Conservation (phyloP, 306 rosid species). For the Quercus parvula region DNA sequence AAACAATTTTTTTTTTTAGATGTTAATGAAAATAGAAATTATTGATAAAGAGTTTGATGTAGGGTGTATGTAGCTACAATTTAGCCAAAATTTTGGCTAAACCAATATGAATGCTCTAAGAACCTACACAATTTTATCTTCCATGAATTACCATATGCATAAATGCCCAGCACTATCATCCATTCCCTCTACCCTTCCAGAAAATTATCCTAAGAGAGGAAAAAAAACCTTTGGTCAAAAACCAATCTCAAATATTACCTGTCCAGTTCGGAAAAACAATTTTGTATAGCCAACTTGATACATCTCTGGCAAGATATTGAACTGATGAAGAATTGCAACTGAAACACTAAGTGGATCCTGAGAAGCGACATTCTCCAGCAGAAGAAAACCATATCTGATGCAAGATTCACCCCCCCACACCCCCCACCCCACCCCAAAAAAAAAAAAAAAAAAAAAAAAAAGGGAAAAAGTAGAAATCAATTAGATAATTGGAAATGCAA, state of each 20-base stretch:
- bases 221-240: background rate
- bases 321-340: slow-evolving; percentile 98
- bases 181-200: background rate
- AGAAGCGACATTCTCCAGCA: slow-evolving; percentile 70
- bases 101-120: no score
- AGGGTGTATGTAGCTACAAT: no score
- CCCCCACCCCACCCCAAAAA: background rate
- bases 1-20: no score
- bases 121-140: background rate
- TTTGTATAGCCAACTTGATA: slow-evolving; percentile 99
- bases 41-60: no score
- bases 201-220: background rate
- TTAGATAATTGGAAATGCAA: background rate
- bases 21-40: no score
- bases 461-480: slow-evolving; percentile 6
- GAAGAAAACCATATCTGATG: slow-evolving; percentile 95
- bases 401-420: slow-evolving; percentile 22
- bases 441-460: background rate
- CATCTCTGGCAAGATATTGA: slow-evolving; percentile 93
- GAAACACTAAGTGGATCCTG: slow-evolving; percentile 98
- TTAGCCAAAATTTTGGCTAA: no score
- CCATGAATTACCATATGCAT: background rate
- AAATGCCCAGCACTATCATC: background rate
- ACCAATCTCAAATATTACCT: slow-evolving; percentile 48
- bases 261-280: slow-evolving; percentile 96